Evolutionary conservation across 2,329 filamentous ascomycete genomes (phyloP).

Genomic region (Alternaria ventricosa): DNA sequence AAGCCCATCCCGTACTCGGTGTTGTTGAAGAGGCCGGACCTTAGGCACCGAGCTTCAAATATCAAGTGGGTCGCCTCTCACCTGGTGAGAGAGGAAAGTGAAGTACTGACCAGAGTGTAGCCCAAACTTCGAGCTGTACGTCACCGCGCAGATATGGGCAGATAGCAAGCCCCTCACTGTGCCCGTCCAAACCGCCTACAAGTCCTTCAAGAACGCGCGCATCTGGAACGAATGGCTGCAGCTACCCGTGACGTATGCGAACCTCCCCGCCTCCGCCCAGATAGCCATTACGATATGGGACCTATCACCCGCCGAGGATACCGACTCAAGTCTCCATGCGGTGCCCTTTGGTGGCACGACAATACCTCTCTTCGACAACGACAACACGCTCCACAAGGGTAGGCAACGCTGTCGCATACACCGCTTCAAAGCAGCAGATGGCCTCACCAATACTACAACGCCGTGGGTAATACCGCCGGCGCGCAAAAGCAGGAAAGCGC

Average conservation of each 20-base stretch:
- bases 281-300: conserved; percentile 97
- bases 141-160: conserved; percentile 92
- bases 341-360: conserved; percentile 96
- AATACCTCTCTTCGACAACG: conserved; percentile 86
- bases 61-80: conserved; percentile 61
- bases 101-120: conserved; percentile 52
- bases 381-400: conserved; percentile 90
- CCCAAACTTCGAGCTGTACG: conserved; percentile 85
- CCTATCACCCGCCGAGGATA: conserved; percentile 77
- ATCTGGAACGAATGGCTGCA: conserved; percentile 97
- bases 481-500: conserved; percentile 58
- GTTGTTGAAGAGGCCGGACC: conserved; percentile 76
- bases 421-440: conserved; percentile 82
- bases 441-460: conserved; percentile 78
- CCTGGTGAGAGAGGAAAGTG: neutral
- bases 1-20: conserved; percentile 77
- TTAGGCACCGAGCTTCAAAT: conserved; percentile 88
- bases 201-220: conserved; percentile 75
- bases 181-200: conserved; percentile 90
- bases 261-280: conserved; percentile 79
- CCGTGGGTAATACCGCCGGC: conserved; percentile 69
- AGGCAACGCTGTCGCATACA: conserved; percentile 90
- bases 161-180: conserved; percentile 95
- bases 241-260: conserved; percentile 82
- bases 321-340: conserved; percentile 74